phyloP scores from a whole-genome alignment of 163 green algal species.

The Scenedesmus sp. region DNA sequence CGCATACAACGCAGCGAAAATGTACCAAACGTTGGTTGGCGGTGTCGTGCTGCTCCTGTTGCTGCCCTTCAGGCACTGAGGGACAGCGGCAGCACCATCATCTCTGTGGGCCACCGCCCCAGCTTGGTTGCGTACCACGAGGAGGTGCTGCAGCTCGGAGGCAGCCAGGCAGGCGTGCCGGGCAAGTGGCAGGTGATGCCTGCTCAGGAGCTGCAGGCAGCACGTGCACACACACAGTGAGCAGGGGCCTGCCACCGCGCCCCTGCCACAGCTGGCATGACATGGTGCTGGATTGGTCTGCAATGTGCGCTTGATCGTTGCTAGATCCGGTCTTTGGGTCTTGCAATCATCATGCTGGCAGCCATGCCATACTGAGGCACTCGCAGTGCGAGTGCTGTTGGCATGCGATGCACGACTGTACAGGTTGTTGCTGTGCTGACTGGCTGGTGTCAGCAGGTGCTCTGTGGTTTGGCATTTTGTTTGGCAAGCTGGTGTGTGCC shows the following conservation, averaged over 20 bases:
- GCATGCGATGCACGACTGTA: no score
- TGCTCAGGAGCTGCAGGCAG: conserved; percentile 10
- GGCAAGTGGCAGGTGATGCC: conserved; percentile 40
- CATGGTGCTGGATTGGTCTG: neutral
- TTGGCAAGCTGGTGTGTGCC: no score
- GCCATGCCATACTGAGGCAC: no score
- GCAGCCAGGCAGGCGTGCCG: conserved; percentile 28
- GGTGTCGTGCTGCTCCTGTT: neutral
- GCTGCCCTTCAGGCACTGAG: conserved; percentile 54
- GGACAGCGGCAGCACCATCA: conserved; percentile 78
- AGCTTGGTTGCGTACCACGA: conserved; percentile 76
- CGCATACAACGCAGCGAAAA: no score
- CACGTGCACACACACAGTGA: neutral
- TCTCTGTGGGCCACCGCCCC: conserved; percentile 93
- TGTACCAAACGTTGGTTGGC: neutral
- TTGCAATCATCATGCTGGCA: no score
- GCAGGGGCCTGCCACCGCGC: neutral
- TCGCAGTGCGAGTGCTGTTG: no score
- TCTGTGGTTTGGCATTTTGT: no score
- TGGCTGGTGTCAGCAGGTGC: no score
- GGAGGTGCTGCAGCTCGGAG: conserved; percentile 66
- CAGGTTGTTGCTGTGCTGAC: no score
- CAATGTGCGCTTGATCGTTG: no score
- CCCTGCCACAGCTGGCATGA: neutral
- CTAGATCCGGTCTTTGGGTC: no score